Evolutionary conservation across 306 rosid species (phyloP), one percentile per base, ranked within the genome.

Genomic region (Senna siamea): DNA sequence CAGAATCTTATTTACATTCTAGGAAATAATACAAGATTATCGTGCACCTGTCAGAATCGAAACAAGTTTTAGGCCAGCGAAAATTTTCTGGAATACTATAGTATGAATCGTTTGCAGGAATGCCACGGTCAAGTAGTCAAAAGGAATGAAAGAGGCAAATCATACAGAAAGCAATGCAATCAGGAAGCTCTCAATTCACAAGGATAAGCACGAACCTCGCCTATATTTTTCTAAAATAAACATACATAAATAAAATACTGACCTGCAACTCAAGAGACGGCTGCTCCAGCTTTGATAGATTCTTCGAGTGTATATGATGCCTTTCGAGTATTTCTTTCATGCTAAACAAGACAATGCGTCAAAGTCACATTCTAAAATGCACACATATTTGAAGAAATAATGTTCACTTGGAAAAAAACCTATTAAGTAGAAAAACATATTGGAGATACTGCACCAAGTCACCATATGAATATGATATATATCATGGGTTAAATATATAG

Each of bases 261-360:
- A 91, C 98, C 98, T 91, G 96, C 70, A 94, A 75, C 81, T 91
- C 92, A n/a, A 91, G 96, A 73, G 93, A 91, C 1, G 97, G 97
- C 58, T 85, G 93, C 47, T 85, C 93, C 78, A 85, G 47, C 76
- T 87, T 89, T 53, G 72, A 76, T 26, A 94, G 84, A 59, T 91
- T 94, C 86, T 85, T 91, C 19, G 98, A 87, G 76, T 89, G 94
- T 89, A 94, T 67, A 74, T 87, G 66, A 81, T 85, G 90, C 78
- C 86, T 89, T 41, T 88, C 96, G 12, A 94, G 84, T 54, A 91
- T 87, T 65, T 89, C 93, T 86, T 78, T 91, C 95, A 85, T 88
- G 77, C 98, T 93, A 75, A 82, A 78, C 5, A 80, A 77, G 32
- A 59, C 12, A 64, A 54, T 66, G 35, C 14, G 80, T n/a, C 62